Evolutionary conservation across 805 yeast genomes (phyloP).

Genomic region (Starmera dryadoides): DNA sequence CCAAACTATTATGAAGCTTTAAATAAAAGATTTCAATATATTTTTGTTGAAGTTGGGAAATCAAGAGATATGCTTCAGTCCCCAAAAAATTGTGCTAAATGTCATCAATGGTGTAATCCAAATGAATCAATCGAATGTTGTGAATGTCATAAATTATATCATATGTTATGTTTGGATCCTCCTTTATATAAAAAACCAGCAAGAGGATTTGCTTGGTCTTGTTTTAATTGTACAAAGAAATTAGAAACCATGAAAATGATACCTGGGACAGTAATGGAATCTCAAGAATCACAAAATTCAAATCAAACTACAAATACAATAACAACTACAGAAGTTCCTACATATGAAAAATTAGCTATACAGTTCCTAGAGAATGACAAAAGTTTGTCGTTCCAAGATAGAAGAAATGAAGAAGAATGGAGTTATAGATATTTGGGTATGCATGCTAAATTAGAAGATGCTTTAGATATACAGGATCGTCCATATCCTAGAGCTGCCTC

Average conservation of each 20-base stretch:
- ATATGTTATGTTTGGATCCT: conserved; percentile 80
- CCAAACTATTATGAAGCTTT: conserved; percentile 53
- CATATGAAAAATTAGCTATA: conserved; percentile 51
- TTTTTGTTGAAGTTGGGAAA: conserved; percentile 66
- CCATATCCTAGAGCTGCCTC: conserved; percentile 80
- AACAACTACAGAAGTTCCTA: conserved; percentile 27
- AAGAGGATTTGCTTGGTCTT: conserved; percentile 86
- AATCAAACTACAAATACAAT: neutral
- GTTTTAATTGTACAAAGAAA: conserved; percentile 67
- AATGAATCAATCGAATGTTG: conserved; percentile 74
- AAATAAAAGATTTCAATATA: conserved; percentile 59
- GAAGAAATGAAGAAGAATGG: conserved; percentile 69
- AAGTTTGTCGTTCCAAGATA: conserved; percentile 30
- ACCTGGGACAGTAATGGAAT: neutral
- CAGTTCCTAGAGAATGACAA: conserved; percentile 43
- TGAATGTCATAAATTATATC: conserved; percentile 65
- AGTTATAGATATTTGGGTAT: conserved; percentile 72
- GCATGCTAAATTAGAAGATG: conserved; percentile 69
- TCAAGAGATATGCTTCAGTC: conserved; percentile 55
- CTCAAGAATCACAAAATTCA: conserved; percentile 2
- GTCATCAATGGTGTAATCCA: conserved; percentile 80
- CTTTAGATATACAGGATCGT: conserved; percentile 67
- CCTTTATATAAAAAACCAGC: conserved; percentile 75
- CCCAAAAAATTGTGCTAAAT: conserved; percentile 64
- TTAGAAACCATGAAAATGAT: conserved; percentile 13